These are phyloP conservation scores for Delphinella strobiligena DNA, from an alignment of 2,329 filamentous ascomycete species.

Conservation along the genomic window DNA sequence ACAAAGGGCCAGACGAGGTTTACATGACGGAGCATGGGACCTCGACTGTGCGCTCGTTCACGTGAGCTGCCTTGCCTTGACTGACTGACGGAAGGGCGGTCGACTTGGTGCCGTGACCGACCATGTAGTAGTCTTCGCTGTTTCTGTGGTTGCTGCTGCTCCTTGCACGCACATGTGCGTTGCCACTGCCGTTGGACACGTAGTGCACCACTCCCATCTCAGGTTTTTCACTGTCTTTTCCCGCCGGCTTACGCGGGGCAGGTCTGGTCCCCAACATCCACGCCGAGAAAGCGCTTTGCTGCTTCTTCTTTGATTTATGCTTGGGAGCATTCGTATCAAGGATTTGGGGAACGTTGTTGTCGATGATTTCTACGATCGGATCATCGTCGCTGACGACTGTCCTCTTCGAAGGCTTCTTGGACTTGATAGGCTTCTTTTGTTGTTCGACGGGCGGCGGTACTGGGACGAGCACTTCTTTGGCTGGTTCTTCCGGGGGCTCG, in stretches of 20 bases:
- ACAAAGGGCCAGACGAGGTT: background rate
- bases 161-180: background rate
- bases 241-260: slow-evolving; percentile 7
- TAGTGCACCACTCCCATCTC: background rate
- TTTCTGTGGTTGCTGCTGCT: background rate
- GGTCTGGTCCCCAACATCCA: too few relatives aligned
- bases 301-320: too few relatives aligned
- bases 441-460: too few relatives aligned
- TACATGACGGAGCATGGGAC: background rate
- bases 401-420: too few relatives aligned
- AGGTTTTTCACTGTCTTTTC: slow-evolving; percentile 15
- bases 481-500: slow-evolving; percentile 22
- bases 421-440: background rate
- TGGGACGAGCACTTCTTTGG: background rate
- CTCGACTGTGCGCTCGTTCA: background rate
- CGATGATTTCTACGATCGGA: background rate
- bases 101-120: too few relatives aligned
- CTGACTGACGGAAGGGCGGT: too few relatives aligned
- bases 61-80: background rate
- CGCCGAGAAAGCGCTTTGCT: too few relatives aligned
- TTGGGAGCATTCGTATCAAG: too few relatives aligned
- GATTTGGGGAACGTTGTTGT: too few relatives aligned
- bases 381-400: too few relatives aligned
- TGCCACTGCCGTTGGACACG: background rate
- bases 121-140: background rate